Conservation (phyloP, 2,329 filamentous ascomycete species). For the Lasiodiplodia hormozganensis region DNA sequence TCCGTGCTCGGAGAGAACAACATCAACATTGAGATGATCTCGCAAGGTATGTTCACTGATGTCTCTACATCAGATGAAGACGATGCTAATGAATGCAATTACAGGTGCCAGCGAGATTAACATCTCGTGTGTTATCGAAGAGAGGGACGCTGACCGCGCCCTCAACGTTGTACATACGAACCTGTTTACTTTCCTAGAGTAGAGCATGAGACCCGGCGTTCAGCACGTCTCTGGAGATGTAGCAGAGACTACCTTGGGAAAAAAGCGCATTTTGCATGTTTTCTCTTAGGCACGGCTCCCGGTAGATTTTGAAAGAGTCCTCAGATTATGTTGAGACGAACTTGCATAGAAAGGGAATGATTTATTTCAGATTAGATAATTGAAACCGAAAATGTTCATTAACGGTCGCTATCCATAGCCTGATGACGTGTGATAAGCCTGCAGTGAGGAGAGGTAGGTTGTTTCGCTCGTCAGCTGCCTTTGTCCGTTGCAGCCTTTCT, state of each 20-base stretch:
- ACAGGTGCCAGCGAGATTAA: slow-evolving; percentile 98
- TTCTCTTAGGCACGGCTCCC: not conserved
- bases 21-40: slow-evolving; percentile 99
- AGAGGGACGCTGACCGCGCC: slow-evolving; percentile 86
- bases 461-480: not conserved
- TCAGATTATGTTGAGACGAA: not conserved
- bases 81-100: not conserved
- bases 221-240: not conserved
- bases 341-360: not conserved
- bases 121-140: slow-evolving; percentile 96
- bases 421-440: not conserved
- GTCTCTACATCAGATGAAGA: slow-evolving; percentile 32
- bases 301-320: not conserved
- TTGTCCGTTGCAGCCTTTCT: not conserved
- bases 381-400: not conserved
- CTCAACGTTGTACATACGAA: slow-evolving; percentile 97
- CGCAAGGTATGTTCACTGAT: slow-evolving; percentile 73
- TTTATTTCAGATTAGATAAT: slow-evolving; percentile 7
- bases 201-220: slow-evolving; percentile 27
- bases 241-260: slow-evolving; percentile 2
- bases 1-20: slow-evolving; percentile 90
- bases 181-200: slow-evolving; percentile 94
- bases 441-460: not conserved
- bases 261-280: slow-evolving; percentile 17
- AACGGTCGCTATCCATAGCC: not conserved